These are phyloP conservation scores for Colletotrichum viniferum DNA, from an alignment of 2,329 filamentous ascomycete species.

Conservation along the genomic window DNA sequence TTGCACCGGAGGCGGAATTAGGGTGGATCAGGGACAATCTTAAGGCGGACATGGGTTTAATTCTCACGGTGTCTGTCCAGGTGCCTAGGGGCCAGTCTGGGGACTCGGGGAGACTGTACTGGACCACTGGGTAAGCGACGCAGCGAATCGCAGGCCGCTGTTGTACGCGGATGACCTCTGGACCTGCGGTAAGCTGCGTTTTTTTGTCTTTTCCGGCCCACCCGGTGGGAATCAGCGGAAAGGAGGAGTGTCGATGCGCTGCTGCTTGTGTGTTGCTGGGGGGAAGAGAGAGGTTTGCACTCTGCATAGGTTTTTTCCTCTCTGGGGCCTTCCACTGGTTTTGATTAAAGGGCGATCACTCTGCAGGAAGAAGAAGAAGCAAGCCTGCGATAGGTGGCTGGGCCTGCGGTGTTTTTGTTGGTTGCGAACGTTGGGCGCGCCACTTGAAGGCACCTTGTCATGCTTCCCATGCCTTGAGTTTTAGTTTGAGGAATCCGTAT, in stretches of 20 bases:
- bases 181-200: neutral
- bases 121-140: neutral
- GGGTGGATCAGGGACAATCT: conserved; percentile 10
- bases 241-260: neutral
- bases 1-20: conserved; percentile 13
- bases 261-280: neutral
- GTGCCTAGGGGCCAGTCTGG: neutral
- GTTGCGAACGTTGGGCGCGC: neutral
- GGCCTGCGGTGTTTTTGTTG: neutral
- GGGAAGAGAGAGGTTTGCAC: neutral
- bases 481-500: neutral
- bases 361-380: neutral
- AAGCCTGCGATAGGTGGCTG: neutral
- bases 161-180: neutral
- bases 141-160: neutral
- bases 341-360: neutral
- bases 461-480: neutral
- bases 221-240: neutral
- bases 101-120: neutral
- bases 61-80: neutral
- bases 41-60: neutral
- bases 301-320: neutral
- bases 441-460: neutral
- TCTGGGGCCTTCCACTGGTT: neutral
- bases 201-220: neutral